phyloP scores from a whole-genome alignment of 2,329 filamentous ascomycete genomes.

The Ampelomyces quisqualis region DNA sequence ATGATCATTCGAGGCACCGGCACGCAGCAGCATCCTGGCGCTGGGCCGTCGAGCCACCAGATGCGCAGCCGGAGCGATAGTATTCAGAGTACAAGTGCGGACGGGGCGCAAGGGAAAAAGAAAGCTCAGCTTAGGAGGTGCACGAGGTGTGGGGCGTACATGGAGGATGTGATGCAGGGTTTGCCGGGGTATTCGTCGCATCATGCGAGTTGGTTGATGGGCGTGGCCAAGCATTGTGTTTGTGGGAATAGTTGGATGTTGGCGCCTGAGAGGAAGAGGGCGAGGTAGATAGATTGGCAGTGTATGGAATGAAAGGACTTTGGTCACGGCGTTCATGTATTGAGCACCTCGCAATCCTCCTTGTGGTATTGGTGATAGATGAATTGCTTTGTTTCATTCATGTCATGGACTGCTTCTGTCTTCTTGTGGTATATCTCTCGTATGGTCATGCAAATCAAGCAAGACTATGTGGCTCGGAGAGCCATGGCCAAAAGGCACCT shows the following conservation, averaged over 20 bases:
- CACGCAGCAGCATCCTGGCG: slow-evolving; percentile 25
- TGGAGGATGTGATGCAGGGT: slow-evolving; percentile 48
- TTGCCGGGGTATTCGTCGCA: slow-evolving; percentile 32
- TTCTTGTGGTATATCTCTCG: too few species aligned
- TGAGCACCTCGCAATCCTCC: too few species aligned
- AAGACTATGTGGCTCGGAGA: too few species aligned
- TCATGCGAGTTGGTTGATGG: slow-evolving; percentile 40
- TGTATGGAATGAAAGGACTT: too few species aligned
- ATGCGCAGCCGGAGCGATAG: slow-evolving; percentile 26
- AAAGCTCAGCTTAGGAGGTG: slow-evolving; percentile 43
- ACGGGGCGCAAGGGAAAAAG: slow-evolving; percentile 11
- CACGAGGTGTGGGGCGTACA: slow-evolving; percentile 49
- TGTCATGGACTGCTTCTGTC: too few species aligned
- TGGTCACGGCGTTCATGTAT: too few species aligned
- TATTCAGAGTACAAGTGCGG: slow-evolving; percentile 11
- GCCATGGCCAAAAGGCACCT: too few species aligned
- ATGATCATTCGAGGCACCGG: slow-evolving; percentile 41
- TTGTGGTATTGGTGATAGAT: too few species aligned
- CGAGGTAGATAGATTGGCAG: slow-evolving; percentile 2
- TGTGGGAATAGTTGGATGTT: slow-evolving; percentile 44
- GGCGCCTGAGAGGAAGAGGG: slow-evolving; percentile 25
- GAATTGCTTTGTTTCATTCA: too few species aligned
- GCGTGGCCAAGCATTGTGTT: slow-evolving; percentile 44
- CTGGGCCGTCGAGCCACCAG: slow-evolving; percentile 4
- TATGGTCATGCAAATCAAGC: too few species aligned